A percentile compares a stretch with the other conserved stretches of the same genome.
These are phyloP conservation scores for Suillus discolor DNA, from an alignment of 768 basidiomycete species.

Conservation along the genomic window DNA sequence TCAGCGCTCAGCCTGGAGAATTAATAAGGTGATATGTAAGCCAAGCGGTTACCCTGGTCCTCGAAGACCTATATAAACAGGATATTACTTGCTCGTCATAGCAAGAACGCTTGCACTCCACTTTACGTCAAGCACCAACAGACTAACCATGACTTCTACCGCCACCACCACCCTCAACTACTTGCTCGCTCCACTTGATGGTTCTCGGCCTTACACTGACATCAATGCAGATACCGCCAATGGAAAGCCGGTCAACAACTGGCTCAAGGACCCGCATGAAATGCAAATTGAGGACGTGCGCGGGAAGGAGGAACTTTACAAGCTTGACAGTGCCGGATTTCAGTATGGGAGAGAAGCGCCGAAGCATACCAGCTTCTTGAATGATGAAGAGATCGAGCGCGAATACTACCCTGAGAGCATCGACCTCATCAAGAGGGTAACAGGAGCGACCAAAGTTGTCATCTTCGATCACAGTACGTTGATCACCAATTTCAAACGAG, in stretches of 20 bases:
- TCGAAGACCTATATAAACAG: no score
- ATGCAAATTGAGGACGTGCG: slow-evolving; percentile 36
- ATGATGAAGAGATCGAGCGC: slow-evolving; percentile 37
- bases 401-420: slow-evolving; percentile 44
- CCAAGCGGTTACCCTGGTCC: no score
- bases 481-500: not conserved
- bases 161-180: no score
- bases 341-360: slow-evolving; percentile 30
- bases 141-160: no score
- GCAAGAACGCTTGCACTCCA: no score
- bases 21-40: no score
- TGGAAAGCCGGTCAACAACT: slow-evolving; percentile 19
- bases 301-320: slow-evolving; percentile 34
- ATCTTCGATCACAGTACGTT: slow-evolving; percentile 46
- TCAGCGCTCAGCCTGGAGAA: no score
- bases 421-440: slow-evolving; percentile 40
- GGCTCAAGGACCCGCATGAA: slow-evolving; percentile 13
- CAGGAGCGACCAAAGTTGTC: slow-evolving; percentile 39
- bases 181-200: no score
- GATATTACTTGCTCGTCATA: no score
- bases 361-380: slow-evolving; percentile 33
- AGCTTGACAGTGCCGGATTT: slow-evolving; percentile 39
- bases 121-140: no score
- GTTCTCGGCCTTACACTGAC: no score
- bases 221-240: no score